phyloP scores from a whole-genome alignment of 306 rosid species.

The Inga oerstediana region DNA sequence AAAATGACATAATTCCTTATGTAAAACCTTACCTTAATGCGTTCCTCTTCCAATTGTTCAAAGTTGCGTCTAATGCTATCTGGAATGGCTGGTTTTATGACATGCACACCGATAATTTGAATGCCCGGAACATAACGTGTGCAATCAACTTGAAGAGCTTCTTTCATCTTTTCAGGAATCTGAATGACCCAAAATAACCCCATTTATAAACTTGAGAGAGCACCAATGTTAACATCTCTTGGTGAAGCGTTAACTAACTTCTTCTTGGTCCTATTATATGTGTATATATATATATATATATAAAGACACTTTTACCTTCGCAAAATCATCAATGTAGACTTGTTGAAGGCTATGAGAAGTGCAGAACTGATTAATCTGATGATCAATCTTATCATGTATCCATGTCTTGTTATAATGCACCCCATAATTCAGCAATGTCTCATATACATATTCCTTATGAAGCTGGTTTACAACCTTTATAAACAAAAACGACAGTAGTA shows the following conservation, averaged over 20 bases:
- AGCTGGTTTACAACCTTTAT: conserved; percentile 80
- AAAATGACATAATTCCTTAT: background rate
- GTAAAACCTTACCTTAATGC: conserved; percentile 67
- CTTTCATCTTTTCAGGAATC: conserved; percentile 96
- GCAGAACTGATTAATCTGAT: conserved; percentile 94
- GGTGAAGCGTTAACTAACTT: no score
- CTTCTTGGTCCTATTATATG: no score
- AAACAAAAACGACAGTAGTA: conserved; percentile 5
- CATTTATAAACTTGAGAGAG: no score
- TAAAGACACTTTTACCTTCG: conserved; percentile 53
- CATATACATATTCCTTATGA: conserved; percentile 68
- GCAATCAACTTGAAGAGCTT: conserved; percentile 89
- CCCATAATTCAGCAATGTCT: conserved; percentile 83
- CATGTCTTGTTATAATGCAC: conserved; percentile 85
- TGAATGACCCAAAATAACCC: conserved; percentile 24
- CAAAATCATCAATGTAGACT: conserved; percentile 93
- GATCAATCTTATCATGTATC: conserved; percentile 98
- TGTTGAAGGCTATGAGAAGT: conserved; percentile 86
- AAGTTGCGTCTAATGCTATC: conserved; percentile 66
- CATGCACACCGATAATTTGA: conserved; percentile 80
- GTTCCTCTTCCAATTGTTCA: conserved; percentile 93
- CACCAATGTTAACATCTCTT: background rate
- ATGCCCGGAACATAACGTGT: conserved; percentile 91
- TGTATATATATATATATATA: no score
- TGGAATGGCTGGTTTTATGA: conserved; percentile 87